These are phyloP conservation scores for Epipyxis sp. DNA, from an alignment of 108 stramenopile species.

Conservation along the genomic window DNA sequence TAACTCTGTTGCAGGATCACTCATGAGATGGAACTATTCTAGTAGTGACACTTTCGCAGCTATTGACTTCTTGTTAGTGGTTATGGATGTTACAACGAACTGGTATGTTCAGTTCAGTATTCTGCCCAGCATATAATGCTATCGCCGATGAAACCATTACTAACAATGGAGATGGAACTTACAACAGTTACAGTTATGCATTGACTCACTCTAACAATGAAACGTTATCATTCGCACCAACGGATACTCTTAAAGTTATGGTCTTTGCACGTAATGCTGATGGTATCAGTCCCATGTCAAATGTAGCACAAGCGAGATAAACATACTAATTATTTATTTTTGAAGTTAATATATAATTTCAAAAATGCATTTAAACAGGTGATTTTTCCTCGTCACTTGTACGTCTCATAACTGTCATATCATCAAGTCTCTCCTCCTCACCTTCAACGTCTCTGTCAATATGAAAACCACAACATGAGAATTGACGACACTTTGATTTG, in stretches of 20 bases:
- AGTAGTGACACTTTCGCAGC: slow-evolving; percentile 3
- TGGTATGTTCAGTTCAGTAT: not conserved
- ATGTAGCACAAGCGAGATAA: not conserved
- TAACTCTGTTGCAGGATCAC: not conserved
- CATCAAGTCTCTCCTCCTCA: not conserved
- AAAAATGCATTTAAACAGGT: slow-evolving; percentile 5
- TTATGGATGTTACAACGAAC: slow-evolving; percentile 9
- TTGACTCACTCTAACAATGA: slow-evolving; percentile 4
- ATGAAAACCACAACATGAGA: not conserved
- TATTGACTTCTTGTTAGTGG: slow-evolving; percentile 1
- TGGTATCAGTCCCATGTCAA: slow-evolving; percentile 4
- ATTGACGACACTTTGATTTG: not conserved
- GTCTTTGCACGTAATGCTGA: not conserved
- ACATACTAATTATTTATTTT: slow-evolving; percentile 2
- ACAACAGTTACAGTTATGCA: slow-evolving; percentile 8
- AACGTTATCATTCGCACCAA: not conserved
- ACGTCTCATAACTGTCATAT: not conserved
- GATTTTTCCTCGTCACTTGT: not conserved
- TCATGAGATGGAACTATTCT: not conserved
- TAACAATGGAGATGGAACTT: not conserved
- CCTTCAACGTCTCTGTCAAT: not conserved
- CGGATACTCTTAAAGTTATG: not conserved
- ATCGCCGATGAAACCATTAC: not conserved
- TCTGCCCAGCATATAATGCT: not conserved
- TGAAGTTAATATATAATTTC: slow-evolving; percentile 1